Conservation (phyloP, 2,329 filamentous ascomycete species). For the Fusarium subglutinans region DNA sequence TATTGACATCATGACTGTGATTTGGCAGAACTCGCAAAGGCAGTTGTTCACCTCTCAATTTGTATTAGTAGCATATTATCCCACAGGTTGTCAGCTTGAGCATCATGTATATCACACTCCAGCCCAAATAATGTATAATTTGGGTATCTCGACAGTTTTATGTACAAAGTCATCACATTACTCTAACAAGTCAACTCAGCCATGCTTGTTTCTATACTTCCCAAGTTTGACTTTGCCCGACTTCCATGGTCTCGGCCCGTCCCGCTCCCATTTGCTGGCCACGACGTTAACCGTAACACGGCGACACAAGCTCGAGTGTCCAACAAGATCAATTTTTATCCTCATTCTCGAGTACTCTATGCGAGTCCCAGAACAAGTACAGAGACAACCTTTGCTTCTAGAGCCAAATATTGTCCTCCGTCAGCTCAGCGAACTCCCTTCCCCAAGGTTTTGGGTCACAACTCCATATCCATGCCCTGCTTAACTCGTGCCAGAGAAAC, state of each 20-base stretch:
- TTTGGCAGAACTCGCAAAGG: not conserved
- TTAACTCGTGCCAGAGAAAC: conserved; percentile 33
- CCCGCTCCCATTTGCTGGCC: not conserved
- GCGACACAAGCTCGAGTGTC: conserved; percentile 11
- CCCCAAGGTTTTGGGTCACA: conserved; percentile 39
- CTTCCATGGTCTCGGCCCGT: conserved; percentile 21
- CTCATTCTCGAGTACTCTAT: conserved; percentile 23
- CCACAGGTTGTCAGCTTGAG: not conserved
- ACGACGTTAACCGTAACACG: not conserved
- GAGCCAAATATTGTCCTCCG: conserved; percentile 29
- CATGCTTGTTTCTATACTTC: not conserved
- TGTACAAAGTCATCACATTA: not conserved
- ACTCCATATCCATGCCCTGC: conserved; percentile 40
- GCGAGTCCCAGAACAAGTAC: conserved; percentile 26
- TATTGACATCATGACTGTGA: too few relatives aligned
- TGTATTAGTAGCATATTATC: not conserved
- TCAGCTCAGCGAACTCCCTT: conserved; percentile 29
- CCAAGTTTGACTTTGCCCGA: not conserved
- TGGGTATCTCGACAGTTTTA: not conserved
- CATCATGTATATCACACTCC: not conserved
- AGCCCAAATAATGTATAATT: not conserved
- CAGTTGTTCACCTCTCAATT: not conserved
- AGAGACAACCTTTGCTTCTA: conserved; percentile 40
- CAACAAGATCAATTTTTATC: conserved; percentile 32
- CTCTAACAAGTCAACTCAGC: not conserved